Evolutionary conservation across 345 rosid species (phyloP), one percentile per base, ranked within the genome.

Genomic region (Populus pruinosa): DNA sequence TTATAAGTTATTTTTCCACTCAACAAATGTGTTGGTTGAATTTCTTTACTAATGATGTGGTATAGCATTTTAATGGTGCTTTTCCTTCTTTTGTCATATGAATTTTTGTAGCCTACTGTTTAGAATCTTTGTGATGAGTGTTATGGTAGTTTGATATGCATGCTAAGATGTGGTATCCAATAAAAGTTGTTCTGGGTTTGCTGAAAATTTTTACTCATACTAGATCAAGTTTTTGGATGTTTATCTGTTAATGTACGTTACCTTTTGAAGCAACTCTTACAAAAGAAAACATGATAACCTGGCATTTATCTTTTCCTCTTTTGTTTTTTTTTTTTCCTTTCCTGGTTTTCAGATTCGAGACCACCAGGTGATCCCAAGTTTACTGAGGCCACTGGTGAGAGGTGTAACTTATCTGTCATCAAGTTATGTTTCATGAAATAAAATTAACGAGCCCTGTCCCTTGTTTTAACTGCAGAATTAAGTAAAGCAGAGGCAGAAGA

Each of bases 401-500:
- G 29, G 75, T 73, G 55, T 66, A 13, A 49, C 75, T 61, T 53
- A 25, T 44, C 71, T 25, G 43, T 71, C 70, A 50, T 77, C 47
- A 35, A 29, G 20, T 66, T 63, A 63, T 62, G 39, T 70, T 21
- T 67, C 55, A 5, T 67, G 59, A 50, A 62, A 66, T 39, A 1
- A n/a, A 35, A 5, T 76, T 78, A 69, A 29, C 12, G 49, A 72
- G 11, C 0, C 31, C 27, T 29, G 4, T 41, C 47, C 65, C 71
- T 21, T 56, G 56, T 56, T 36, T 31, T 53, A 5, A 76, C 76
- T 86, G 86, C 92, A 96, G 99, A 88, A 76, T 75, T 96, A 66
- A 85, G 89, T 70, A 88, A 88, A 67, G 90, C 75, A 73, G 96
- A 96, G 85, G 87, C 91, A 72, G 97, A 96, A 86, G 99, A 96